Conservation (phyloP, 352 stramenopile genomes). For the Thraustochytrium sp. region DNA sequence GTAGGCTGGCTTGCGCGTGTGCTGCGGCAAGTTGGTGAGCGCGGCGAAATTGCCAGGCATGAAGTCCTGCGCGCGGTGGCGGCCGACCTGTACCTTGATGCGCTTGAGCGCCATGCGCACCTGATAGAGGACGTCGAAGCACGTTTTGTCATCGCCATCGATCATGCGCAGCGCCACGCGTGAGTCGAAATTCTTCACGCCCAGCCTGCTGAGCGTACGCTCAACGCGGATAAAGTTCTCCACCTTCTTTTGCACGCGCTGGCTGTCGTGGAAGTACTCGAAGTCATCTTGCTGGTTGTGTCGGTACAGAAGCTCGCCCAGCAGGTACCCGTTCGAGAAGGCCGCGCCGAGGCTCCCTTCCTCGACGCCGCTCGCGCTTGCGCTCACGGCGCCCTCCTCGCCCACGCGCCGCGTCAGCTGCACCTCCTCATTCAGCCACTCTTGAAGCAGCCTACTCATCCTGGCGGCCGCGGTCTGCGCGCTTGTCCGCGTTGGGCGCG, state of each 20-base stretch:
- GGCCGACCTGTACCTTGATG: constrained; percentile 21
- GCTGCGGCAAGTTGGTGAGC: background rate
- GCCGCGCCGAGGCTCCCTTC: background rate
- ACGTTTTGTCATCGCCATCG: constrained; percentile 13
- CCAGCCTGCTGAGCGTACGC: background rate
- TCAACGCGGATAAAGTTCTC: constrained; percentile 36
- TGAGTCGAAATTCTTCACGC: constrained; percentile 28
- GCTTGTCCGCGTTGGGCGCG: background rate
- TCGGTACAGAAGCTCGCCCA: constrained; percentile 71
- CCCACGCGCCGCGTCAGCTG: constrained; percentile 64
- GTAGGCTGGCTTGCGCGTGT: background rate
- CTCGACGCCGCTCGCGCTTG: no score
- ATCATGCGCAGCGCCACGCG: constrained; percentile 21
- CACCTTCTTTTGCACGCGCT: constrained; percentile 55
- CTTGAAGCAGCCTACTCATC: constrained; percentile 56
- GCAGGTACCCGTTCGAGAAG: constrained; percentile 66
- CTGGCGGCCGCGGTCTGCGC: no score
- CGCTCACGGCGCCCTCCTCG: constrained; percentile 58
- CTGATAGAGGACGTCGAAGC: constrained; percentile 9
- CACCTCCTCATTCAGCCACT: constrained; percentile 73
- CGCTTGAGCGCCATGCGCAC: background rate
- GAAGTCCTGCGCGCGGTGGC: background rate
- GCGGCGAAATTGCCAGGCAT: constrained; percentile 37
- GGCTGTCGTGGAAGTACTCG: constrained; percentile 65
- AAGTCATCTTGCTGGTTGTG: constrained; percentile 82